Conservation (phyloP, 78 protist species). For the Protostelium mycophagum region DNA sequence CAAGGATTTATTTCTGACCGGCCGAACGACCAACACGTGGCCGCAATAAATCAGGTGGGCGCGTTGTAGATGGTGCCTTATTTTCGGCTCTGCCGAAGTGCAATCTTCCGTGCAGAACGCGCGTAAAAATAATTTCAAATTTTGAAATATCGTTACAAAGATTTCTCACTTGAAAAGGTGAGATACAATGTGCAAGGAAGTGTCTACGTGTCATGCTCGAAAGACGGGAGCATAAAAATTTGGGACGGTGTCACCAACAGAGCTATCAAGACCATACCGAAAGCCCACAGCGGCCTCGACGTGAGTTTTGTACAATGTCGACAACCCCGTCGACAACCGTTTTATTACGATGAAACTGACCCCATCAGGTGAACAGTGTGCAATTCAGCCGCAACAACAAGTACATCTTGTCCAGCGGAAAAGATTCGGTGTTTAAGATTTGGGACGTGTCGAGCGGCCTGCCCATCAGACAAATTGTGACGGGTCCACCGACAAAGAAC, state of each 20-base stretch:
- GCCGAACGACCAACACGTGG: conserved; percentile 62
- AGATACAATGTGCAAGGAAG: conserved; percentile 47
- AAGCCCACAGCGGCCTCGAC: conserved; percentile 37
- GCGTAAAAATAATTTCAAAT: no score
- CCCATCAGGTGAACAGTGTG: conserved; percentile 31
- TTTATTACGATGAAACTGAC: background rate
- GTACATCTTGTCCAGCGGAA: conserved; percentile 65
- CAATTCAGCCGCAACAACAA: conserved; percentile 45
- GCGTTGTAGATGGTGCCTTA: background rate
- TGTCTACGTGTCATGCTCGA: conserved; percentile 59
- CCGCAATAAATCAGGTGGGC: conserved; percentile 50
- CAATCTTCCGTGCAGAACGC: background rate
- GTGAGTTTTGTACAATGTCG: background rate
- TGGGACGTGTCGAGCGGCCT: conserved; percentile 70
- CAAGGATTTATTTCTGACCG: conserved; percentile 37
- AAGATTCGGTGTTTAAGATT: conserved; percentile 42
- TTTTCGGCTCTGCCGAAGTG: background rate
- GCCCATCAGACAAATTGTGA: background rate
- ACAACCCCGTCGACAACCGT: no score
- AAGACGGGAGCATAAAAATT: conserved; percentile 47
- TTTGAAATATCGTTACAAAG: no score
- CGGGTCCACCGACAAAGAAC: conserved; percentile 23
- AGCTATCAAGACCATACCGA: conserved; percentile 14
- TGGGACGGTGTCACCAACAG: conserved; percentile 57
- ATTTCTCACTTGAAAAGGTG: background rate